These are phyloP conservation scores for Yamadazyma friedrichii DNA, from an alignment of 1,139 yeast genomes.

Conservation along the genomic window DNA sequence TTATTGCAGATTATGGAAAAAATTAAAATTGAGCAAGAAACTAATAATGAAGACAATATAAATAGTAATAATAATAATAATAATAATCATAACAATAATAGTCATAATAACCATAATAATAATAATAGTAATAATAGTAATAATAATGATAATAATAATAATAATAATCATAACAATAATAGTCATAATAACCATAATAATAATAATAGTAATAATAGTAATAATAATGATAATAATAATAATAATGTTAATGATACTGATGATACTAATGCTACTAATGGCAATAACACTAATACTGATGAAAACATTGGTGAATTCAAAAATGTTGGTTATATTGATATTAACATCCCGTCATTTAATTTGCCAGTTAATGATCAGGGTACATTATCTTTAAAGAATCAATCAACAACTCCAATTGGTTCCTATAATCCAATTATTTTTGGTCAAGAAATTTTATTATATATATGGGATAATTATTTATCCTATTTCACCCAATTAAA, in stretches of 20 bases:
- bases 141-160: too few relatives aligned
- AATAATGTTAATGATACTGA: neutral
- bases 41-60: conserved; percentile 44
- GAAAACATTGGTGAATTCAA: too few relatives aligned
- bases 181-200: conserved; percentile 22
- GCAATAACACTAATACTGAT: too few relatives aligned
- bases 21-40: conserved; percentile 27
- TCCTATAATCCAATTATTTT: conserved; percentile 59
- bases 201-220: neutral
- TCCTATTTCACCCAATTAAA: conserved; percentile 66
- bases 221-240: neutral
- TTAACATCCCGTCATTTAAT: conserved; percentile 63
- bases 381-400: conserved; percentile 20
- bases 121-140: neutral
- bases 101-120: too few relatives aligned
- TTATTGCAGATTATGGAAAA: conserved; percentile 36
- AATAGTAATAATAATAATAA: conserved; percentile 24
- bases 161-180: too few relatives aligned
- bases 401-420: conserved; percentile 21
- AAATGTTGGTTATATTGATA: conserved; percentile 73
- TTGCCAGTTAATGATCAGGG: conserved; percentile 27
- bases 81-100: too few relatives aligned
- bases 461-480: conserved; percentile 89
- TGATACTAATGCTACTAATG: neutral
- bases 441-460: conserved; percentile 74